Base-by-base conservation (phyloP, 2,329 filamentous ascomycete species). In the Fusarium sp. region DNA sequence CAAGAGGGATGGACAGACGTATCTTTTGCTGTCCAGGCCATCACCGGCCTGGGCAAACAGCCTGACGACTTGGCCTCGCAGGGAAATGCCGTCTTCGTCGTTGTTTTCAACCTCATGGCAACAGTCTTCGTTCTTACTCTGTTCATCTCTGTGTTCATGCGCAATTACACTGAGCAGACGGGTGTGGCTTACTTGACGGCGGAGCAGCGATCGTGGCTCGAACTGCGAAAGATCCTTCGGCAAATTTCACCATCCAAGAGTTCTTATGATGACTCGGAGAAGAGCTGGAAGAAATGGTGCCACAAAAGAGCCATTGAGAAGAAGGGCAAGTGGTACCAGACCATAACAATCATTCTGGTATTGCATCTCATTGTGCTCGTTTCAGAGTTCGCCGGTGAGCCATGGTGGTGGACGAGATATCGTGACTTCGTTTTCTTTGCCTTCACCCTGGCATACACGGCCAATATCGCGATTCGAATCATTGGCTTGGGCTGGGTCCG, bases 111-210 rank as follows among this genome's bases (percentile, higher is more conserved):
- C 81, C 88, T 99, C 77, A 86, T 99, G 74, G 94, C 94, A 33
- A 96, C 96, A 0, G 95, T 99, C 69, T 99, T 99, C 81, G 92
- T 99, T 66, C 86, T 99, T 76, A 99, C 96, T 2, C 84, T 99
- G 76, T 99, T 99, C 79, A 97, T 99, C 48, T 98, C 96, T 58
- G 96, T 99, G 65, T 99, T 99, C 79, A 99, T 99, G 96, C 93
- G 96, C 65, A 99, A 98, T 79, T 99, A 99, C 80, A 99, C 96
- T 1, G 96, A 99, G 80, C 95, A 98, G 80, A 99, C 96, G 0
- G 96, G 96, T 2, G 96, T 99, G 43, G 96, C 96, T 4, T 99
- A 95, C 78, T 83, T 99, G 74, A 99, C 96, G 1, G 92, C 95
- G 1, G 96, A 99, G 74, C 96, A 99, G 78, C 91, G 96, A 72